A percentile compares a stretch with the other conserved stretches of the same genome.
Conservation (phyloP, 768 basidiomycete genomes). For the Kwoniella dendrophila region DNA sequence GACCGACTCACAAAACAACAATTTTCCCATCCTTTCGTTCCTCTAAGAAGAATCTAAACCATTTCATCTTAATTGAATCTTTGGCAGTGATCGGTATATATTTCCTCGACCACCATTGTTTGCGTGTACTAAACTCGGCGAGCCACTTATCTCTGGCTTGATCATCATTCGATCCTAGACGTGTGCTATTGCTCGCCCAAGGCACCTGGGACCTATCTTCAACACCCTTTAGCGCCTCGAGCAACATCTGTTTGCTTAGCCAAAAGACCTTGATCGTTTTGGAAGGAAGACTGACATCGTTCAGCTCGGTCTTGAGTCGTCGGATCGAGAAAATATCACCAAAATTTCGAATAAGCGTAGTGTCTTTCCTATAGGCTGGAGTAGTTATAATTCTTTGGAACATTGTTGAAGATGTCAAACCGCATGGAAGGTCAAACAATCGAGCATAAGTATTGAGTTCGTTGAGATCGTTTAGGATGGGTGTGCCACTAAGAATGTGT, state of each 20-base stretch:
- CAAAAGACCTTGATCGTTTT: conserved; percentile 7
- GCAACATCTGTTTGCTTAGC: neutral
- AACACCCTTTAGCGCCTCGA: neutral
- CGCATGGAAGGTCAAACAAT: conserved; percentile 2
- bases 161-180: neutral
- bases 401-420: neutral
- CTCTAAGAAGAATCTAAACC: conserved; percentile 8
- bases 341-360: neutral
- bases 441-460: conserved; percentile 4
- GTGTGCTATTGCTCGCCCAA: neutral
- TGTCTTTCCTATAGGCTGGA: neutral
- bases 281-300: neutral
- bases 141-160: neutral
- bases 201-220: neutral
- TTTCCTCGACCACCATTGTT: neutral
- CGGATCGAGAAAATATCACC: conserved; percentile 4
- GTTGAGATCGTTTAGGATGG: conserved; percentile 2
- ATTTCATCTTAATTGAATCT: conserved; percentile 13
- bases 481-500: conserved; percentile 4
- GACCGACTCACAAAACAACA: conserved; percentile 10
- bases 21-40: neutral
- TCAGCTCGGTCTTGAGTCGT: conserved; percentile 2
- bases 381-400: neutral
- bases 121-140: neutral
- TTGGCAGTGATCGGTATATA: neutral